phyloP scores from a whole-genome alignment of 106 monocot species.

The Triglochin maritima region DNA sequence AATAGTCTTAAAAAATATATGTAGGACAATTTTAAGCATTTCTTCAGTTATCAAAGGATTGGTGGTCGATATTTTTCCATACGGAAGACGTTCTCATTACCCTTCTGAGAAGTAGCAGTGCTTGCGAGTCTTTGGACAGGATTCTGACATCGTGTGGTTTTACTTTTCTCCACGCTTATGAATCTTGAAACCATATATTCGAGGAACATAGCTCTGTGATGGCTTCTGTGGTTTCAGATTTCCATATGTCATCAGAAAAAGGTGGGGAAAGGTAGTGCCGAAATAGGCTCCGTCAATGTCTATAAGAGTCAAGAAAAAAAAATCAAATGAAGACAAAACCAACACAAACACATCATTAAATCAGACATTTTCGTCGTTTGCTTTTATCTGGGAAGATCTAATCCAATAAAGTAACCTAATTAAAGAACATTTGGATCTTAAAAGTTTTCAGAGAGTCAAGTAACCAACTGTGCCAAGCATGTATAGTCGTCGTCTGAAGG shows the following conservation, averaged over 20 bases:
- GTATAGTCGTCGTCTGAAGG: too few species aligned
- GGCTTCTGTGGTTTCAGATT: slow-evolving; percentile 65
- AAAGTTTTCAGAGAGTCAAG: too few species aligned
- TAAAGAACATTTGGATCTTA: too few species aligned
- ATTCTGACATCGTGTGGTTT: too few species aligned
- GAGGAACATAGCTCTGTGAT: slow-evolving; percentile 47
- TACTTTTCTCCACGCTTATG: slow-evolving; percentile 24
- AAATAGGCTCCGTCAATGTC: slow-evolving; percentile 79
- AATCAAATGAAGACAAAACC: not conserved
- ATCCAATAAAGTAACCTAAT: not conserved
- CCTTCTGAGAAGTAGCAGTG: too few species aligned
- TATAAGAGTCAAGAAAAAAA: slow-evolving; percentile 27
- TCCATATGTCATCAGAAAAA: slow-evolving; percentile 72
- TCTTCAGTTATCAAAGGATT: too few species aligned
- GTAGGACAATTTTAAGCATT: too few species aligned
- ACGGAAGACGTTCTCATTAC: too few species aligned
- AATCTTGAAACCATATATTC: slow-evolving; percentile 76
- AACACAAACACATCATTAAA: not conserved
- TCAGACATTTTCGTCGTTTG: not conserved
- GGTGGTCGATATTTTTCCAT: too few species aligned
- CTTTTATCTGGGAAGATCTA: not conserved
- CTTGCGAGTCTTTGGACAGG: too few species aligned
- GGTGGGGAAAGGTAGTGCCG: slow-evolving; percentile 71
- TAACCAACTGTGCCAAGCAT: too few species aligned
- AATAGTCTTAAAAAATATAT: too few species aligned